Base-by-base conservation (phyloP, 1,284 basidiomycete genomes). In the Chalciporus sp. region DNA sequence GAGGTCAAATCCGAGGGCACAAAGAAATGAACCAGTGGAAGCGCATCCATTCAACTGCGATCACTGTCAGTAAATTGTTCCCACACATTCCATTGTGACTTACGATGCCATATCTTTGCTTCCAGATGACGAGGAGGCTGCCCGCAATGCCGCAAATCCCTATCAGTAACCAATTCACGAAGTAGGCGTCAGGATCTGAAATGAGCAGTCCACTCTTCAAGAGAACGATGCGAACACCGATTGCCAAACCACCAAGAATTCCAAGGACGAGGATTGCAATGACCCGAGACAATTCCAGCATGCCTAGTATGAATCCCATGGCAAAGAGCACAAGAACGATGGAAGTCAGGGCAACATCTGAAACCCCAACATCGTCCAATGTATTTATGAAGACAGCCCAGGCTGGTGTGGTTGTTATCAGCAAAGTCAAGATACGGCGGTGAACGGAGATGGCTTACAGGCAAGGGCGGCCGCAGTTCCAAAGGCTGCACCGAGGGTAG, bases 381-480 rank as follows among this genome's bases (percentile, higher is more conserved):
- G 80, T 77, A 66, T 85, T 88, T 52, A 84, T 72, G 51, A 88
- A 74, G 33, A 83, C 80, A 9, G 80, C 75, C 85, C 84, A 86
- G 17, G 79, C 84, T 84, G 58, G 16, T 50, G 39, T 17, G 26
- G 41, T 47, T 51, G 41, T 33, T 43, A 57, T 53, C 57, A 56
- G 51, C 20, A 39, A 29, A 47, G n/a, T 52, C 33, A 14, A 35
- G 16, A 43, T 12, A 12, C 39, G 4, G 23, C 49, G 12, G 29
- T 16, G 55, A 53, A 37, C 5, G 23, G 50, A 29, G 29, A 20
- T 14, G 33, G 57, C 83, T 58, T 64, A 86, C 85, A 66, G 47
- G 73, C 75, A 12, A 84, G 74, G 7, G 75, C 71, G 3, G 69
- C 66, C n/a, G 76, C 74, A 14, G 82, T 60, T 2, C 83, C 85